Base-by-base conservation (phyloP, 2,329 filamentous ascomycete genomes). In the Pseudocercospora musae region DNA sequence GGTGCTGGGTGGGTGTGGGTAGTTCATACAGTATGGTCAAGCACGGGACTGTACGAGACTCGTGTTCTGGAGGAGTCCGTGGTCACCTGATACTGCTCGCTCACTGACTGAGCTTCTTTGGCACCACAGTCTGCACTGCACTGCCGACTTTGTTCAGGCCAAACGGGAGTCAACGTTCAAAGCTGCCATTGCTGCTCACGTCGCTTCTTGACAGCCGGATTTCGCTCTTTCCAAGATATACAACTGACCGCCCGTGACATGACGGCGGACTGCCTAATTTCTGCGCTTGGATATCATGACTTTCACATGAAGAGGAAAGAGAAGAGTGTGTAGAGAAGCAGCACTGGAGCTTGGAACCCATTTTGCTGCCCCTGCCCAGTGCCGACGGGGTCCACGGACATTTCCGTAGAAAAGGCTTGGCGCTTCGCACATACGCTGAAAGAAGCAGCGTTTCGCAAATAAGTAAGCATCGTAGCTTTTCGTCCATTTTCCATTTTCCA, bases 171-270 rank as follows among this genome's bases (percentile, higher is more conserved):
- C 71, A 65, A 64, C 20, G 65, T 50, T 66, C 52, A 49, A 48
- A 20, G 42, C 68, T 40, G 60, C 66, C 59, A 55, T 25, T 11
- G n/a, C 49, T 54, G 54, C 67, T 70, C 70, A 64, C 66, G 58
- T 67, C 70, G 72, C 73, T 75, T 76, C 74, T 76, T 76, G 67
- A 66, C 58, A 69, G 64, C 68, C 37, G 55, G 66, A 49, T 58
- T 44, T 69, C 73, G 60, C 68, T 83, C 81, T 84, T 76, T 79
- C 81, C 80, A 79, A 77, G 73, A 79, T 75, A 75, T 78, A 78
- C 86, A 88, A 86, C 85, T 80, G 81, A 75, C 42, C 57, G 60
- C 57, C 66, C 64, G 63, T 58, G 57, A 42, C 49, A 44, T 58
- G 48, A 58, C 63, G 50, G 66, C 64, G 61, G 56, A 60, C 68